These are phyloP conservation scores for Tetrahymena thermophila DNA, from an alignment of 73 alveolate species.

Conservation along the genomic window DNA sequence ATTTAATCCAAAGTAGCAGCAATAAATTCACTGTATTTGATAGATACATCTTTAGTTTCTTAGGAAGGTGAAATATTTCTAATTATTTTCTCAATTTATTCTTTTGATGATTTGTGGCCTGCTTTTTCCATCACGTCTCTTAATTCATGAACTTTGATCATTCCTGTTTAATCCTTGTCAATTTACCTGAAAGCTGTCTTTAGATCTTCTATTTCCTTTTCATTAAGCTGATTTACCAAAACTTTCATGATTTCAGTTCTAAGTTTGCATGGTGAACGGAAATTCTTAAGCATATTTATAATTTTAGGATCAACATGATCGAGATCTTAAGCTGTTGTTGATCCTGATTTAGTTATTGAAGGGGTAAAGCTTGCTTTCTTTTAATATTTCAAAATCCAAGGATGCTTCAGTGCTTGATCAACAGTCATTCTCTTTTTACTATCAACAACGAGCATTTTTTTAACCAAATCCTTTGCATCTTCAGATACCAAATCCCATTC, in stretches of 20 bases:
- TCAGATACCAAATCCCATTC: background rate
- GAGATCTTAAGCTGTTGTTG: background rate
- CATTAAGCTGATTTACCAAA: conserved; percentile 52
- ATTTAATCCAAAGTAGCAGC: conserved; percentile 48
- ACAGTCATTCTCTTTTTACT: conserved; percentile 12
- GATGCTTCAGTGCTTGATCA: background rate
- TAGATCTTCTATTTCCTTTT: conserved; percentile 68
- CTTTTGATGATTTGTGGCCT: conserved; percentile 56
- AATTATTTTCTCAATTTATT: conserved; percentile 63
- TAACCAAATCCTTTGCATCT: conserved; percentile 18
- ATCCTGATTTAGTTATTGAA: background rate
- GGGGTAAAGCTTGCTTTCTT: background rate
- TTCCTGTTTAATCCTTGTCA: conserved; percentile 86
- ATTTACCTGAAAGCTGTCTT: conserved; percentile 76
- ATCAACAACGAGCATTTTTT: conserved; percentile 5
- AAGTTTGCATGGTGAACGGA: conserved; percentile 49
- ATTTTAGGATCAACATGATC: conserved; percentile 9
- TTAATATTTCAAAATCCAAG: conserved; percentile 13
- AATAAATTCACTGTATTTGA: conserved; percentile 53
- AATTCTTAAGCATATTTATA: conserved; percentile 27
- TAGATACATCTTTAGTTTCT: conserved; percentile 35
- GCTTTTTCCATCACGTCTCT: conserved; percentile 59
- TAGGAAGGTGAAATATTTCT: conserved; percentile 44
- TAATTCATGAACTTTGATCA: conserved; percentile 73
- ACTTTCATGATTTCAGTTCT: conserved; percentile 64